Evolutionary conservation across 2,329 filamentous ascomycete genomes (phyloP).

Genomic region (Verticillium klebahnii): DNA sequence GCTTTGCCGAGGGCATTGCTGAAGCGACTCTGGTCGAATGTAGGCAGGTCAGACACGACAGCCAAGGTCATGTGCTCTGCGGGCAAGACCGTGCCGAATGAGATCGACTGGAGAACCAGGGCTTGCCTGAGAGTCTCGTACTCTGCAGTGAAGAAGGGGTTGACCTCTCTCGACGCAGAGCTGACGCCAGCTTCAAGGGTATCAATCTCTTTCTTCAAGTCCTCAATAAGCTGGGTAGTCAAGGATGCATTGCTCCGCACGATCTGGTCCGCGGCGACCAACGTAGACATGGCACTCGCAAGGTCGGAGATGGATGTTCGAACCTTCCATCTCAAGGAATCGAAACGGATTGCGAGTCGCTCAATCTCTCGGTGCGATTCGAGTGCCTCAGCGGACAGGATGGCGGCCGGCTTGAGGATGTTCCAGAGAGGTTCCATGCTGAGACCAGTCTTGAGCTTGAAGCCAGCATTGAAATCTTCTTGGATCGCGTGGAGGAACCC

Average conservation of each 20-base stretch:
- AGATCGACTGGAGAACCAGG: slow-evolving; percentile 31
- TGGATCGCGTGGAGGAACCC: slow-evolving; percentile 38
- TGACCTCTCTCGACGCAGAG: slow-evolving; percentile 32
- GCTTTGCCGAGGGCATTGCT: slow-evolving; percentile 6
- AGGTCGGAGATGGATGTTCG: slow-evolving; percentile 47
- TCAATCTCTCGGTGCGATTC: slow-evolving; percentile 47
- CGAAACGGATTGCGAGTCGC: slow-evolving; percentile 54
- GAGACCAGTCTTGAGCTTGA: slow-evolving; percentile 69
- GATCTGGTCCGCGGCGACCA: slow-evolving; percentile 53
- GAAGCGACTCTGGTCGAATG: slow-evolving; percentile 37
- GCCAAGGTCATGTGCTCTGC: slow-evolving; percentile 21
- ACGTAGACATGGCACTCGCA: slow-evolving; percentile 46
- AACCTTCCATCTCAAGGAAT: slow-evolving; percentile 55
- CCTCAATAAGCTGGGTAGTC: slow-evolving; percentile 41
- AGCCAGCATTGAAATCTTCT: slow-evolving; percentile 61
- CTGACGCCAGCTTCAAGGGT: slow-evolving; percentile 43
- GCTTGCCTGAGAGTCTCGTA: slow-evolving; percentile 56
- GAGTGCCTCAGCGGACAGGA: slow-evolving; percentile 40
- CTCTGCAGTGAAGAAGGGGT: slow-evolving; percentile 47
- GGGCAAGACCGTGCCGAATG: slow-evolving; percentile 14
- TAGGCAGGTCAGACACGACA: slow-evolving; percentile 43
- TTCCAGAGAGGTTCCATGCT: slow-evolving; percentile 80
- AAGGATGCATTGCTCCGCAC: slow-evolving; percentile 40
- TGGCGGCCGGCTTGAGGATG: slow-evolving; percentile 58
- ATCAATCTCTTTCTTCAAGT: slow-evolving; percentile 46